Conservation (phyloP, 495 filamentous ascomycete genomes). For the Talaromyces liani region DNA sequence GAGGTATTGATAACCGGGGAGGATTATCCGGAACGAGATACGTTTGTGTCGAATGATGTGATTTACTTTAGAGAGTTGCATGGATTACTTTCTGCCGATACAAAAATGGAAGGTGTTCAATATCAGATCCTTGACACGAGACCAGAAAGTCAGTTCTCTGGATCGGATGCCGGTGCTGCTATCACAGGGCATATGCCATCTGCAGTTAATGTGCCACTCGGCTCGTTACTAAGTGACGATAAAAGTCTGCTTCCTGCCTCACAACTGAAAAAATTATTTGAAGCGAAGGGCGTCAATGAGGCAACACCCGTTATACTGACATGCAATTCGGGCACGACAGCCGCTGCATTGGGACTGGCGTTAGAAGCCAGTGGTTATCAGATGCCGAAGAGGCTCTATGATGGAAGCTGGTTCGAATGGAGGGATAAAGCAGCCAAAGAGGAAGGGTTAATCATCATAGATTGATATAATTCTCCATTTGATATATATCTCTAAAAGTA, state of each 20-base stretch:
- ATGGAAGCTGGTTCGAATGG: conserved; percentile 34
- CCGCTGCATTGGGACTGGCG: conserved; percentile 21
- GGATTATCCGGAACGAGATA: conserved; percentile 9
- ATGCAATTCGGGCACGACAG: conserved; percentile 29
- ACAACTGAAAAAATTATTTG: conserved; percentile 16
- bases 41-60: conserved; percentile 5
- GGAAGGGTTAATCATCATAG: conserved; percentile 7
- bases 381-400: conserved; percentile 18
- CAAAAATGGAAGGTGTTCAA: not conserved
- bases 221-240: conserved; percentile 14
- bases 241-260: conserved; percentile 11
- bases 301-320: conserved; percentile 16
- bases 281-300: conserved; percentile 13
- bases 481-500: not conserved
- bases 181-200: conserved; percentile 22
- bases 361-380: conserved; percentile 15
- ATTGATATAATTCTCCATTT: not conserved
- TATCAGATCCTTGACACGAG: conserved; percentile 19
- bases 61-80: conserved; percentile 19
- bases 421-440: conserved; percentile 12
- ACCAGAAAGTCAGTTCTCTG: conserved; percentile 15
- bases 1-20: not conserved
- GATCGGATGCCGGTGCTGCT: conserved; percentile 8
- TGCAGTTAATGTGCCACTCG: conserved; percentile 23
- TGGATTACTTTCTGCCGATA: not conserved